These are phyloP conservation scores for Debaryomyces maramus DNA, from an alignment of 805 yeast species.

Conservation along the genomic window DNA sequence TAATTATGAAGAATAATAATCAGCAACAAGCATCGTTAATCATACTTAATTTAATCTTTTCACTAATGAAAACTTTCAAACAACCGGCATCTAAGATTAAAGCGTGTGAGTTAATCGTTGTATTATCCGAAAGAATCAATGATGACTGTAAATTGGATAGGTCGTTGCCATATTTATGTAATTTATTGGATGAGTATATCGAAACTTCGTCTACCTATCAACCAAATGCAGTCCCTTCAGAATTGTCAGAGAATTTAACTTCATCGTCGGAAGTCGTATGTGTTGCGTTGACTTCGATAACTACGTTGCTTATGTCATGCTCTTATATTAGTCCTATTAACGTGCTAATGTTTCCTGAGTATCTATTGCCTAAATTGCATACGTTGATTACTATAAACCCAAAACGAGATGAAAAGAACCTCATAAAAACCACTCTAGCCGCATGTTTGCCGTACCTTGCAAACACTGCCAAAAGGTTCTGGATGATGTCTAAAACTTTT, in stretches of 20 bases:
- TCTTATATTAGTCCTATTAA: slow-evolving; percentile 71
- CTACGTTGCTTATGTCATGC: slow-evolving; percentile 67
- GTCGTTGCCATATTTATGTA: slow-evolving; percentile 74
- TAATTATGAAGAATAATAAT: slow-evolving; percentile 13
- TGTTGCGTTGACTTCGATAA: slow-evolving; percentile 60
- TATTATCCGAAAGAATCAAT: slow-evolving; percentile 69
- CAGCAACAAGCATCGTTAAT: slow-evolving; percentile 55
- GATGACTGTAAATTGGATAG: slow-evolving; percentile 88
- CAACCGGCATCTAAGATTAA: slow-evolving; percentile 59
- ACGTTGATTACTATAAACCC: slow-evolving; percentile 14
- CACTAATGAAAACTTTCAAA: slow-evolving; percentile 60
- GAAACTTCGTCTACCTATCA: slow-evolving; percentile 14
- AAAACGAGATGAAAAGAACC: slow-evolving; percentile 17
- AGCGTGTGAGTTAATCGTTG: slow-evolving; percentile 75
- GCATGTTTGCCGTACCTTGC: slow-evolving; percentile 74
- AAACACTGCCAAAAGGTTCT: slow-evolving; percentile 58
- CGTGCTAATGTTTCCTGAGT: slow-evolving; percentile 76
- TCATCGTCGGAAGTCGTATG: slow-evolving; percentile 60
- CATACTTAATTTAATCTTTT: slow-evolving; percentile 55
- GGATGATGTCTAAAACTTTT: slow-evolving; percentile 58
- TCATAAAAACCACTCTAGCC: slow-evolving; percentile 65
- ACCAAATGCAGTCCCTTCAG: not conserved
- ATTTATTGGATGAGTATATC: slow-evolving; percentile 63
- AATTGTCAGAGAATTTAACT: not conserved
- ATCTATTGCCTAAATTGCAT: slow-evolving; percentile 67